Conservation (phyloP, 2,329 filamentous ascomycete genomes). For the Stemphylium beticola region DNA sequence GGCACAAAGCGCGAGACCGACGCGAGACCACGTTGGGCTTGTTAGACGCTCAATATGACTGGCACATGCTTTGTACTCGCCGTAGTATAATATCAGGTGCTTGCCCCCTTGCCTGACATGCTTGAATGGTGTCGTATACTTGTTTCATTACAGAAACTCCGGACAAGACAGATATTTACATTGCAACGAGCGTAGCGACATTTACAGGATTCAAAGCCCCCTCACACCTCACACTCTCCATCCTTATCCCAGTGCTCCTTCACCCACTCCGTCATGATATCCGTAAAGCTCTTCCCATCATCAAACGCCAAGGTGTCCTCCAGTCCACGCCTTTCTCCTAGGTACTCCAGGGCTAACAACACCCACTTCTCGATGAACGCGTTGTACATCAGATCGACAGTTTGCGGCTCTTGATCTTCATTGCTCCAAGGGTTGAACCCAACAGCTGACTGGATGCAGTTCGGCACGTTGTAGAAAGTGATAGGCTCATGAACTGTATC, state of each 20-base stretch:
- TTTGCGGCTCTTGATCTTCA: slow-evolving; percentile 63
- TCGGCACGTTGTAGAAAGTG: slow-evolving; percentile 78
- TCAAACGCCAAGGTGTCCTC: slow-evolving; percentile 61
- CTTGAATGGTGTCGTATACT: not conserved
- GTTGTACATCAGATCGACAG: slow-evolving; percentile 86
- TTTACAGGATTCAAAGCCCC: not conserved
- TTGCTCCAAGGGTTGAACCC: slow-evolving; percentile 55
- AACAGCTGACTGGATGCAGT: slow-evolving; percentile 76
- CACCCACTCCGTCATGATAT: slow-evolving; percentile 66
- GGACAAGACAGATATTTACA: not conserved
- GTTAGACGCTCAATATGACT: not conserved
- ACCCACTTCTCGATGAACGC: slow-evolving; percentile 90
- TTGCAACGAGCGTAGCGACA: not conserved
- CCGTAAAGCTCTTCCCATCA: slow-evolving; percentile 61
- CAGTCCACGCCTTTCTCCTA: slow-evolving; percentile 58
- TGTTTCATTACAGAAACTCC: not conserved
- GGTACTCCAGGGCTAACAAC: slow-evolving; percentile 72
- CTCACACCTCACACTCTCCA: slow-evolving; percentile 10
- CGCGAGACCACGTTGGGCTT: not conserved
- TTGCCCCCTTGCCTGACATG: not conserved
- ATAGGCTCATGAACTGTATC: slow-evolving; percentile 83
- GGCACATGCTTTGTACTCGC: not conserved
- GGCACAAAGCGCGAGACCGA: not conserved
- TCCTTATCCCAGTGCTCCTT: slow-evolving; percentile 58
- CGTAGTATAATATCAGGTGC: not conserved